Conservation (phyloP, 2,329 filamentous ascomycete species). For the Nigrospora sphaerica region DNA sequence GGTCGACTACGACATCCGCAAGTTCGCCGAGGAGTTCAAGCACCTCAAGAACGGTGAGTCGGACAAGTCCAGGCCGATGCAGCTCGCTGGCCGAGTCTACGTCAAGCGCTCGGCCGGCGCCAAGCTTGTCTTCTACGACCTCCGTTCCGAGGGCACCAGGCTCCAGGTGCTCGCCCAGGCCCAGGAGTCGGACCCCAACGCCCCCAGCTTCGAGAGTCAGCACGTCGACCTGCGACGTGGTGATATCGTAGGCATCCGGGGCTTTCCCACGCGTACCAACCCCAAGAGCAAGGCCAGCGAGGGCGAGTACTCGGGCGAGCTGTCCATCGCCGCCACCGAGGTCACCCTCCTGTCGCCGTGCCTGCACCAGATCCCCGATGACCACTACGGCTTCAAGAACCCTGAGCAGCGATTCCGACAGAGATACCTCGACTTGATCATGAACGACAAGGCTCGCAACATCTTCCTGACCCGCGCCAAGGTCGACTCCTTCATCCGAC, state of each 20-base stretch:
- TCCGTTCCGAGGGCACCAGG: conserved; percentile 56
- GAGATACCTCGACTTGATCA: conserved; percentile 91
- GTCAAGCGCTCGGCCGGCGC: conserved; percentile 74
- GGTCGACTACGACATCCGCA: conserved; percentile 71
- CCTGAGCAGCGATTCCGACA: conserved; percentile 89
- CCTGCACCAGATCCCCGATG: conserved; percentile 81
- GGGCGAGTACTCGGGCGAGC: conserved; percentile 71
- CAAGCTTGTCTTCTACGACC: conserved; percentile 90
- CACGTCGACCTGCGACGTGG: conserved; percentile 85
- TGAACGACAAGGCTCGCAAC: conserved; percentile 82
- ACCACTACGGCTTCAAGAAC: conserved; percentile 93
- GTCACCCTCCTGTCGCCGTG: conserved; percentile 83
- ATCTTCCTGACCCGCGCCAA: conserved; percentile 80
- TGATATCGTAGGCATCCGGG: conserved; percentile 85
- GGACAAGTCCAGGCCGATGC: conserved; percentile 66
- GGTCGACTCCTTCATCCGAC: conserved; percentile 82
- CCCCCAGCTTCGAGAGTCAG: conserved; percentile 71
- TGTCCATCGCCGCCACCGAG: conserved; percentile 88
- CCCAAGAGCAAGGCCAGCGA: conserved; percentile 80
- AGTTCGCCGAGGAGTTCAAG: conserved; percentile 73
- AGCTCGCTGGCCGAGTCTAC: conserved; percentile 81
- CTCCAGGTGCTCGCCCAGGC: conserved; percentile 91
- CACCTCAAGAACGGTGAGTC: conserved; percentile 84
- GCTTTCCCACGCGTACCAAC: conserved; percentile 76
- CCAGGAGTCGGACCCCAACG: conserved; percentile 63